Base-by-base conservation (phyloP, 2,329 filamentous ascomycete species). In the Ceratocystis variospora region DNA sequence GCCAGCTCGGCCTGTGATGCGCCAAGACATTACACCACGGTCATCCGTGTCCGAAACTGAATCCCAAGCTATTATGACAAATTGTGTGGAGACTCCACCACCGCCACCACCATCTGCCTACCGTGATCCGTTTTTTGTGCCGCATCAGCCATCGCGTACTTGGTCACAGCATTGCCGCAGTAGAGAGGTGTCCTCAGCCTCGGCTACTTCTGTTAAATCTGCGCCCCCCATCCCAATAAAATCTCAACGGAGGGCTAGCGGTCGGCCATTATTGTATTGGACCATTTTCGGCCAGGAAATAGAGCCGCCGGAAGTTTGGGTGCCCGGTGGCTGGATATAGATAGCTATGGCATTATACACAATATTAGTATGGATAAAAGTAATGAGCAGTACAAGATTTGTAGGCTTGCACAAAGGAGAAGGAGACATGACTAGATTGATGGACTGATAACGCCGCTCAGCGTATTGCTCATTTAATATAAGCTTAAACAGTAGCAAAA, bases 321-420 rank as follows among this genome's bases (percentile, higher is more conserved):
- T 63, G 19, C 48, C 67, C 12, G 65, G 67, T 22, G 67, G 67
- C 5, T 68, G 66, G 59, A 31, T 67, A n/a, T 68, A 63, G 33
- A 17, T 10, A 41, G 46, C 28, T 1, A 19, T 10, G 55, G 28
- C 15, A 37, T 25, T 50, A 50, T 25, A 25, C 48, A 19, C 7
- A 25, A n/a, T 12, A 7, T 19, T 22, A 53, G 48, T 8, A 25
- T 22, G 7, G 48, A 53, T n/a, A 53, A 12, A 15, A 41, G 37
- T 41, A 41, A 41, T 3, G 3, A 41, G 37, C 37, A 41, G 37
- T 15, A 41, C 37, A 41, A 41, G 37, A 41, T 41, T 41, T 15
- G 37, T 41, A 41, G 37, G 12, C 37, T 41, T 41, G 12, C 37
- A 41, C 12, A 15, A 25, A 53, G 8, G 8, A 28, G 48, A 15